Conservation (phyloP, 768 basidiomycete genomes). For the Hortiboletus flavorubellus region DNA sequence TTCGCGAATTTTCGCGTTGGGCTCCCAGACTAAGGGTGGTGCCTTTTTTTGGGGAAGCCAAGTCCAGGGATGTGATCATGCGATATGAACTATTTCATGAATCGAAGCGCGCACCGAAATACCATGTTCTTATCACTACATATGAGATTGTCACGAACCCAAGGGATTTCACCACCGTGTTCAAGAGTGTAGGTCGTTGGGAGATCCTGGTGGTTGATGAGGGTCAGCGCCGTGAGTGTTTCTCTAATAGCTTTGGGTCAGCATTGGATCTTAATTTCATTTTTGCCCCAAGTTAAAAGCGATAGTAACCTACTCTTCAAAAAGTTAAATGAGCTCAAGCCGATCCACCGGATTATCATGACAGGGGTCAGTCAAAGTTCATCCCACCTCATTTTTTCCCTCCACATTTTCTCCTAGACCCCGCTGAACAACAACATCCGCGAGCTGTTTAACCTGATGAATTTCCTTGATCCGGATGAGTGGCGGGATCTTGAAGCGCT, state of each 20-base stretch:
- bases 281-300: constrained; percentile 64
- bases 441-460: constrained; percentile 96
- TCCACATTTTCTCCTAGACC: constrained; percentile 46
- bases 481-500: constrained; percentile 76
- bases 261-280: neutral
- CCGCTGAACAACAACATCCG: constrained; percentile 96
- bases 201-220: constrained; percentile 93
- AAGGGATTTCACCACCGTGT: constrained; percentile 69
- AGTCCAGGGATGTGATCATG: constrained; percentile 76
- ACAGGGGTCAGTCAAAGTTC: constrained; percentile 61
- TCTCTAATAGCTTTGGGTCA: neutral
- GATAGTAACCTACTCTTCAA: constrained; percentile 77
- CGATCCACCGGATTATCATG: constrained; percentile 80
- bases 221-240: constrained; percentile 76
- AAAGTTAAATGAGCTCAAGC: constrained; percentile 76
- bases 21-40: constrained; percentile 70
- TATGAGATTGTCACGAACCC: constrained; percentile 77
- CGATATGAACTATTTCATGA: constrained; percentile 76
- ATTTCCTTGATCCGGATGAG: constrained; percentile 79
- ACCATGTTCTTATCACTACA: constrained; percentile 90
- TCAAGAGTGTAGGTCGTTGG: constrained; percentile 86
- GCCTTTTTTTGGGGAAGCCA: constrained; percentile 80
- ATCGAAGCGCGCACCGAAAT: constrained; percentile 54
- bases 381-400: neutral
- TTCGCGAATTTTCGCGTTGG: constrained; percentile 85